These are phyloP conservation scores for Immersiella caudata DNA, from an alignment of 495 filamentous ascomycete genomes.

Conservation along the genomic window DNA sequence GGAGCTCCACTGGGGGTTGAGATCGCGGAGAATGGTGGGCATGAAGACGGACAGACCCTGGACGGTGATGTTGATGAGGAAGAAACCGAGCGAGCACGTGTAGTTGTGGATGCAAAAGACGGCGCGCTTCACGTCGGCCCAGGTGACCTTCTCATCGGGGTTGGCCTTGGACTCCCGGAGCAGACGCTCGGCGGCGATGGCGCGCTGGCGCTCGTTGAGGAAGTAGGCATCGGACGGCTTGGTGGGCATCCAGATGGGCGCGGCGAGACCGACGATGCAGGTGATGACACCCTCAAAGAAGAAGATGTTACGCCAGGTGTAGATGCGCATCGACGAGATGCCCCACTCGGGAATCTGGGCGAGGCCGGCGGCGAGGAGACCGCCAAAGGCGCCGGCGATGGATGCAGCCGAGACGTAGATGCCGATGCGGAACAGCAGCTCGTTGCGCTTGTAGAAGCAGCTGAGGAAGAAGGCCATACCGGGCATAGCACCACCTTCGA, in stretches of 20 bases:
- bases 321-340: conserved; percentile 45
- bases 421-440: conserved; percentile 60
- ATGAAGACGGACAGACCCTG: conserved; percentile 55
- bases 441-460: conserved; percentile 60
- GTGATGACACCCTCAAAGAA: conserved; percentile 66
- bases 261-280: conserved; percentile 50
- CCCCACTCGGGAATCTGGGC: conserved; percentile 54
- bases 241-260: conserved; percentile 60
- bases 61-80: conserved; percentile 57
- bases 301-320: conserved; percentile 68
- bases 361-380: conserved; percentile 57
- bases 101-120: conserved; percentile 51
- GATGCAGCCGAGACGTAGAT: conserved; percentile 60
- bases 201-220: conserved; percentile 54
- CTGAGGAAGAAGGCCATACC: conserved; percentile 60
- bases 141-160: conserved; percentile 42
- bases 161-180: conserved; percentile 42
- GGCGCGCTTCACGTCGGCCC: conserved; percentile 42
- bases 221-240: conserved; percentile 54
- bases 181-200: conserved; percentile 46
- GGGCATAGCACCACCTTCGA: conserved; percentile 59
- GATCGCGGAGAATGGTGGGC: conserved; percentile 52
- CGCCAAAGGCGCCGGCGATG: conserved; percentile 60
- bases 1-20: conserved; percentile 45
- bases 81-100: conserved; percentile 51